Percentiles rank a stretch among this genome's conserved stretches.
phyloP scores from a whole-genome alignment of 129 eudicot species.

The Flaveria sonorensis region DNA sequence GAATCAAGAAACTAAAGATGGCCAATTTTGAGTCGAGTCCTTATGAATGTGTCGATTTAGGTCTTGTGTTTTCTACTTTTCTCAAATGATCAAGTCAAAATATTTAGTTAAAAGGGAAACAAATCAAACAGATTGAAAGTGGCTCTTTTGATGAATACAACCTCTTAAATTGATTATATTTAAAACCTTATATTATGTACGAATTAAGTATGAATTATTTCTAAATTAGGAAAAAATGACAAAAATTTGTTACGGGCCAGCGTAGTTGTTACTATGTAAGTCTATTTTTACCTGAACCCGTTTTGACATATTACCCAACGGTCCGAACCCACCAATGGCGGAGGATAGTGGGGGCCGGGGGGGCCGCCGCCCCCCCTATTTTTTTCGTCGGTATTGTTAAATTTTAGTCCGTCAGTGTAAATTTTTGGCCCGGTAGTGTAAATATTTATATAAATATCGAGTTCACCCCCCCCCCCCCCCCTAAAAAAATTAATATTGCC shows the following conservation, averaged over 20 bases:
- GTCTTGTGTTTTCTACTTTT: neutral
- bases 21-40: neutral
- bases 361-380: too few species aligned
- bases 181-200: neutral
- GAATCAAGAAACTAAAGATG: constrained; percentile 5
- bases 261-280: neutral
- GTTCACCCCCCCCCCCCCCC: too few species aligned
- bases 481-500: too few species aligned
- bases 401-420: too few species aligned
- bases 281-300: neutral
- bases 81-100: neutral
- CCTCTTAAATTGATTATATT: neutral
- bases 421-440: too few species aligned
- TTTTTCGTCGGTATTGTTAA: too few species aligned
- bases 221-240: neutral
- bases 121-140: neutral
- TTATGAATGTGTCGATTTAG: neutral
- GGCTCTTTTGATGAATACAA: neutral
- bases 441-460: too few species aligned
- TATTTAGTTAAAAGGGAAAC: neutral
- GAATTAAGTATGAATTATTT: neutral
- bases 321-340: neutral
- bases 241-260: neutral
- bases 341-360: too few species aligned
- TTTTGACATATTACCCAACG: neutral